These are phyloP conservation scores for Herpotrichia juniperi DNA, from an alignment of 2,329 filamentous ascomycete species.

Conservation along the genomic window DNA sequence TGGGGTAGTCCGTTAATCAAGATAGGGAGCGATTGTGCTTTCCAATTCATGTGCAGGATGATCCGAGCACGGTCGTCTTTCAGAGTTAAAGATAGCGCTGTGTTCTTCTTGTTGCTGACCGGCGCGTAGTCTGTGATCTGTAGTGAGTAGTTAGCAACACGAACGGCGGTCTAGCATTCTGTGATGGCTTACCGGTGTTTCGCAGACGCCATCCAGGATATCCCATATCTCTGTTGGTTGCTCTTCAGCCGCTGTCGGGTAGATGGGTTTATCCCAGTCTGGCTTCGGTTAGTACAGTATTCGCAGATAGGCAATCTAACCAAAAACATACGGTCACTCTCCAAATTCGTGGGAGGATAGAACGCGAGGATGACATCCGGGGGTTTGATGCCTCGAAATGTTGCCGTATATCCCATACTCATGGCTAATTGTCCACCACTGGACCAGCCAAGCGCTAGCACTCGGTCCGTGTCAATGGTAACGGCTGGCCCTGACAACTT, in stretches of 20 bases:
- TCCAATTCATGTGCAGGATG: constrained; percentile 52
- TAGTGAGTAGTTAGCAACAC: too few species aligned
- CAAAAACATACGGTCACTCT: too few species aligned
- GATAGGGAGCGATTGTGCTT: constrained; percentile 45
- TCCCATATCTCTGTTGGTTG: too few species aligned
- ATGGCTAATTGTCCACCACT: constrained; percentile 56
- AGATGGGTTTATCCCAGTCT: too few species aligned
- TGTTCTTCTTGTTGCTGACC: constrained; percentile 23
- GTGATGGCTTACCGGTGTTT: too few species aligned
- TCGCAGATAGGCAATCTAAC: too few species aligned
- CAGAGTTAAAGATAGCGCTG: constrained; percentile 37
- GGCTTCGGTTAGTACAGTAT: too few species aligned
- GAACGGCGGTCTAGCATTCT: too few species aligned
- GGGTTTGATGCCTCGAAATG: constrained; percentile 32
- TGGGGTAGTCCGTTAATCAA: constrained; percentile 35
- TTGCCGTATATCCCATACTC: constrained; percentile 48
- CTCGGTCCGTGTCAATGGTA: constrained; percentile 29
- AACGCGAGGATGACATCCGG: constrained; percentile 55
- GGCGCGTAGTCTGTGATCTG: constrained; percentile 20
- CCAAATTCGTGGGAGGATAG: constrained; percentile 52
- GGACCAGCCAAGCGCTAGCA: constrained; percentile 58
- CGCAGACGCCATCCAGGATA: too few species aligned
- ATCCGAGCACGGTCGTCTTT: constrained; percentile 47
- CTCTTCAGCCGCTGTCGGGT: too few species aligned
- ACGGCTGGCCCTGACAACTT: constrained; percentile 36